These are phyloP conservation scores for Curvularia hawaiiensis DNA, from an alignment of 2,329 filamentous ascomycete genomes.

Conservation along the genomic window DNA sequence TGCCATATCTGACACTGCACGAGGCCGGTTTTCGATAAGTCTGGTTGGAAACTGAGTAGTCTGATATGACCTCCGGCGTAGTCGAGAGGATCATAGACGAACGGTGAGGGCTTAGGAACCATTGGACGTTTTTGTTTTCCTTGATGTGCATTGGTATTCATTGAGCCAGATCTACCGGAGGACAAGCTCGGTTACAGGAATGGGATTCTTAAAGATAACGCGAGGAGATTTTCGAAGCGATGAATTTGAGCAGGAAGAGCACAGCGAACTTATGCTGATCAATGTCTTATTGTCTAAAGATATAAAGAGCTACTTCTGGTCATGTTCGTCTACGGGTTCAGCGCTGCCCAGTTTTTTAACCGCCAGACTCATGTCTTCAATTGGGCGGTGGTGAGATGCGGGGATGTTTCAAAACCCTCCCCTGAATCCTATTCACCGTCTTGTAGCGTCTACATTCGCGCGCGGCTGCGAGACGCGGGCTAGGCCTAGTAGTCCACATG, in stretches of 20 bases:
- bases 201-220: not conserved
- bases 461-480: not conserved
- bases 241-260: not conserved
- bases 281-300: not conserved
- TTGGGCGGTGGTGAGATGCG: not conserved
- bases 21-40: not conserved
- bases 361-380: not conserved
- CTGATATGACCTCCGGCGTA: slow-evolving; percentile 8
- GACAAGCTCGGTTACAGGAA: not conserved
- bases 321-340: not conserved
- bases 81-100: slow-evolving; percentile 5
- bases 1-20: not conserved
- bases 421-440: not conserved
- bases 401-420: not conserved
- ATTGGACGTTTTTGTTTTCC: not conserved
- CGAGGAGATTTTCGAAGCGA: not conserved
- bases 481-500: not conserved
- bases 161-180: not conserved
- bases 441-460: not conserved
- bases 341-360: not conserved
- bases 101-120: not conserved
- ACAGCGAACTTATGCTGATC: not conserved
- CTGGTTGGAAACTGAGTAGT: slow-evolving; percentile 6
- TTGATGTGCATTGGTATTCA: not conserved
- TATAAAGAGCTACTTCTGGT: not conserved